Percentiles rank a stretch among this genome's conserved stretches.
Conservation (phyloP, 192 early-diverging fungal species). For the Spinellus fusiger region DNA sequence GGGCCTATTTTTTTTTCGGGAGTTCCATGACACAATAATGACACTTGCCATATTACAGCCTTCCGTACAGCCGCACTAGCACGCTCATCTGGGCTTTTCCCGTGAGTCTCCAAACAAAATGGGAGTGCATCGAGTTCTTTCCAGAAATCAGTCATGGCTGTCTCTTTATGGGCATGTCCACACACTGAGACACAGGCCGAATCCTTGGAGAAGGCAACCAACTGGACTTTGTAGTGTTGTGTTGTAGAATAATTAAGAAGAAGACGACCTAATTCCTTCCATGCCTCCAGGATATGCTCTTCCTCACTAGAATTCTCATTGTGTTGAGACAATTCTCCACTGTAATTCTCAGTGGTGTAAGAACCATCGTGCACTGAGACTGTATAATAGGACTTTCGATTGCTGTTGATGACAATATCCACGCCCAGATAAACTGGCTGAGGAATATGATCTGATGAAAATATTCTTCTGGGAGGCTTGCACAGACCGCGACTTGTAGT, state of each 20-base stretch:
- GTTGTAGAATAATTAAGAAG: constrained; percentile 47
- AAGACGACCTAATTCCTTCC: constrained; percentile 44
- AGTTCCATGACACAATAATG: not conserved
- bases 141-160: constrained; percentile 58
- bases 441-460: constrained; percentile 26
- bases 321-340: constrained; percentile 31
- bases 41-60: constrained; percentile 48
- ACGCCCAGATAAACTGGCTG: constrained; percentile 49
- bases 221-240: constrained; percentile 64
- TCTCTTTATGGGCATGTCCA: constrained; percentile 5
- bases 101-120: constrained; percentile 61
- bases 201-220: constrained; percentile 53
- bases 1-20: not conserved
- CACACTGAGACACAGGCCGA: constrained; percentile 25
- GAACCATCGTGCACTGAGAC: constrained; percentile 69
- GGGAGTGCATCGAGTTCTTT: constrained; percentile 72
- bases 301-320: not conserved
- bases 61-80: constrained; percentile 71
- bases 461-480: constrained; percentile 7
- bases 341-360: constrained; percentile 55
- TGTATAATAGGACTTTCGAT: constrained; percentile 41
- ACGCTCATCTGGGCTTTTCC: constrained; percentile 57
- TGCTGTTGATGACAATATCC: constrained; percentile 33
- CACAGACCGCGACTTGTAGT: not conserved
- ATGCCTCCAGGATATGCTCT: constrained; percentile 33